Evolutionary conservation across 164 flowering plant genomes (phyloP), one percentile per base, ranked within the genome.

Genomic region (Akebia trifoliata): DNA sequence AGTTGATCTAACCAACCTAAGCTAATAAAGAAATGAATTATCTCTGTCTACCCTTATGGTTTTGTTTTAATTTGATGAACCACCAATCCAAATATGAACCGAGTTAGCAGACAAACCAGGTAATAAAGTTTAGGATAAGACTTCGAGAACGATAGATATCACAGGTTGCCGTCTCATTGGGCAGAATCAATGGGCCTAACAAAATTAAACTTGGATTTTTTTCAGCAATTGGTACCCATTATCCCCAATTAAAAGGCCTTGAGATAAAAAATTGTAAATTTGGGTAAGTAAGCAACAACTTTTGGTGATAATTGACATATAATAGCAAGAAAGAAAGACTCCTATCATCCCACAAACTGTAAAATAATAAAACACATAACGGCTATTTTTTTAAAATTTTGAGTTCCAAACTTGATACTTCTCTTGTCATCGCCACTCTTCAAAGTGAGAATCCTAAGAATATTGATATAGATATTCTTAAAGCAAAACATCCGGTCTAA

Each of bases 361-460:
- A 24, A 8, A 6, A 11, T 22, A 44, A 9, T 8, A 20, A 42
- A 0, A 5, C 17, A 44, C 25, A 21, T 26, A 57, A 51, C 42
- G 30, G 62, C 46, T 57, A 57, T 62, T 66, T 60, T 60, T 65
- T 20, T 15, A 15, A 28, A 15, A 26, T 17, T 35, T 1, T 44
- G 20, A 14, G 48, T 44, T 44, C 43, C 48, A 20, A 8, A 18
- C 8, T 4, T 35, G n/a, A n/a, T n/a, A n/a, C 17, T 32, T 31
- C 39, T 32, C 55, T 25, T 34, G 52, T 28, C 30, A 35, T 29
- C 24, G 42, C 36, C 18, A 39, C n/a, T 55, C 50, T 64, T 60
- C 56, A 63, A 64, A 55, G 65, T 50, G 37, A 50, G 73, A 65
- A 69, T 69, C 73, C 69, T 60, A 69, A 56, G 73, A 65, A 61